Evolutionary conservation across 2,329 filamentous ascomycete species (phyloP), one percentile per base, ranked within the genome.

Genomic region (Hymenotorrendiella dingleyae): DNA sequence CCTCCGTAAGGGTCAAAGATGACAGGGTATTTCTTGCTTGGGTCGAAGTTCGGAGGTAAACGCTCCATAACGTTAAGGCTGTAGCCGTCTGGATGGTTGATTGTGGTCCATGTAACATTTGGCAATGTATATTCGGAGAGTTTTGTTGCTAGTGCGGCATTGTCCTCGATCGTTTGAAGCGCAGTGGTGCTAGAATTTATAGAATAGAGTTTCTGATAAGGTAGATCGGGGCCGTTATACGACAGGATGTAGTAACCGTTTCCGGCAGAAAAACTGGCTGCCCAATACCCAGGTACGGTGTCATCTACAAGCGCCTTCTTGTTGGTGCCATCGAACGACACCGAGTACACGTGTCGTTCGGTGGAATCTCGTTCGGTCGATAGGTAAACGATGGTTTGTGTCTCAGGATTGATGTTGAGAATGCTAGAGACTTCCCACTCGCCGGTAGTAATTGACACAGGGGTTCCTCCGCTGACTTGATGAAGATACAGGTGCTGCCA

Each of bases 1-100:
- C 81, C 82, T 16, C 82, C 82, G 58, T 86, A 86, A 0, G 80
- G 80, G 1, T 75, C 79, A 55, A 86, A 79, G 0, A 86, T 66
- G 2, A 80, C 71, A 0, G 82, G 80, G 56, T 86, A 85, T 51
- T 80, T 78, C 63, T 78, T 80, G 11, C 62, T 56, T 0, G 76
- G 62, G 56, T 82, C 69, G 49, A 85, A 85, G 59, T 78, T 78
- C 10, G 78, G 72, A 0, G 82, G 82, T 0, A 84, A 71, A 4
- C 73, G 72, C 52, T 84, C 73, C 71, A 79, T 78, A 22, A 82
- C 78, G 55, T 83, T 82, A 32, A 85, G 61, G 1, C 62, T 71
- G 57, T 74, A 78, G 7, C 80, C 80, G 17, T 75, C 72, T 0
- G 79, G 77, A 48, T 82, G 78, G 23, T 71, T 58, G 1, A 85